A percentile compares a stretch with the other conserved stretches of the same genome.
phyloP scores from a whole-genome alignment of 2,329 filamentous ascomycete genomes.

The Huntiella moniliformis region DNA sequence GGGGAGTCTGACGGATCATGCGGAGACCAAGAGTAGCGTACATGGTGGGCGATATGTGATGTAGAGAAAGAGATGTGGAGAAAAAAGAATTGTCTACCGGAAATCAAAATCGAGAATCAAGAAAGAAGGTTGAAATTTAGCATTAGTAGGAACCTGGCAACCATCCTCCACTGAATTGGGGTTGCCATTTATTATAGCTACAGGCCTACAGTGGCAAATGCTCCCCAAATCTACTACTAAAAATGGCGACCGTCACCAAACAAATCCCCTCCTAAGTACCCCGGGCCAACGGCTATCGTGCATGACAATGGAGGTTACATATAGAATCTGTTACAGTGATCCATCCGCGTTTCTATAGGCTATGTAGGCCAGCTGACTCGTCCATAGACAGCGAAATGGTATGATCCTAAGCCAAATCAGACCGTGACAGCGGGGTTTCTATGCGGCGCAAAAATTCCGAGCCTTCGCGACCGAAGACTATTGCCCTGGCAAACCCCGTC shows the following conservation, averaged over 20 bases:
- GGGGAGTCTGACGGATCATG: slow-evolving; percentile 47
- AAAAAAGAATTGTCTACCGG: neutral
- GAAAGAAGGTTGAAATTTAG: slow-evolving; percentile 14
- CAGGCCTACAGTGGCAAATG: too few relatives aligned
- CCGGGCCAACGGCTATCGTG: too few relatives aligned
- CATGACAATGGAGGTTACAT: too few relatives aligned
- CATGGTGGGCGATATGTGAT: slow-evolving; percentile 29
- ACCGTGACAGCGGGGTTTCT: neutral
- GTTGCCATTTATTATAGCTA: too few relatives aligned
- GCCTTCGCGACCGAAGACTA: too few relatives aligned
- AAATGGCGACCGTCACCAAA: slow-evolving; percentile 2
- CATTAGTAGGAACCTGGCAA: neutral
- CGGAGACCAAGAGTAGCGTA: slow-evolving; percentile 45
- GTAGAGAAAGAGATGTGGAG: slow-evolving; percentile 4
- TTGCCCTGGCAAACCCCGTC: too few relatives aligned
- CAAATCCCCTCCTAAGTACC: neutral
- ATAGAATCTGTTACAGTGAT: too few relatives aligned
- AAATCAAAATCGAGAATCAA: slow-evolving; percentile 14
- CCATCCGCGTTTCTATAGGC: neutral
- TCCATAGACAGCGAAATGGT: neutral
- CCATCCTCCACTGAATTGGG: too few relatives aligned
- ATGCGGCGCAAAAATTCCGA: neutral
- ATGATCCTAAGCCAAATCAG: slow-evolving; percentile 2
- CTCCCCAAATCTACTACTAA: neutral
- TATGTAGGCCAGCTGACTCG: neutral